Base-by-base conservation (phyloP, 2,329 filamentous ascomycete species). In the Neophaeococcomyces aloes region DNA sequence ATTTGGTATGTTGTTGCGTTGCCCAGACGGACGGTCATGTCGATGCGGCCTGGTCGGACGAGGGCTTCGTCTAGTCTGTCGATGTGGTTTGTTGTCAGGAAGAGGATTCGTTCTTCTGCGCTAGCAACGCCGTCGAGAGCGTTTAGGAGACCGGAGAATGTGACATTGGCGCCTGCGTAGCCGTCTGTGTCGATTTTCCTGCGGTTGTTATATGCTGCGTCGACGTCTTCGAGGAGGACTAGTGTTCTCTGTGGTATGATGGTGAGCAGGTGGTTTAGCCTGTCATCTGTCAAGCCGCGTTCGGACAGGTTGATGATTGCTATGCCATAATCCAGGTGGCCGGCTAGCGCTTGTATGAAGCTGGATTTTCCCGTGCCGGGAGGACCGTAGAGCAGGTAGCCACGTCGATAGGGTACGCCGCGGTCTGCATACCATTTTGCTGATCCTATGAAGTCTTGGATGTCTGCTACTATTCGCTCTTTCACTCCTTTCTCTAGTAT, bases 331-430 rank as follows among this genome's bases (percentile, higher is more conserved):
- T 94, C 86, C 45, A 95, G 65, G 57, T 91, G 81, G n/a, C 87
- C 89, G 1, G 91, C 91, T 32, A 98, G 68, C 0, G 91, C 88
- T 63, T 95, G 87, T 50, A 98, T 95, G 55, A 98, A 96, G 0
- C 86, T 94, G 48, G 83, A 95, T 68, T 94, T 96, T 29, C 86
- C 93, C 32, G 83, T 94, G 0, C 88, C 88, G 0, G 88, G 88
- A 3, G 88, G 87, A 0, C 88, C 88, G 56, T 91, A 86, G 0
- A 95, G 73, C 6, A 95, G 72, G 58, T 95, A 95, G 1, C 88
- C 89, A 45, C 88, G 72, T 14, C 88, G 78, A 57, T 95, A 95
- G 0, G 89, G 89, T 51, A 95, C 94, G 2, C 88, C 89, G n/a
- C 89, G 80, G 56, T 94, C 86, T 38, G 87, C 77, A 58, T 95